Base-by-base conservation (phyloP, 768 basidiomycete species). In the Artomyces pyxidatus region DNA sequence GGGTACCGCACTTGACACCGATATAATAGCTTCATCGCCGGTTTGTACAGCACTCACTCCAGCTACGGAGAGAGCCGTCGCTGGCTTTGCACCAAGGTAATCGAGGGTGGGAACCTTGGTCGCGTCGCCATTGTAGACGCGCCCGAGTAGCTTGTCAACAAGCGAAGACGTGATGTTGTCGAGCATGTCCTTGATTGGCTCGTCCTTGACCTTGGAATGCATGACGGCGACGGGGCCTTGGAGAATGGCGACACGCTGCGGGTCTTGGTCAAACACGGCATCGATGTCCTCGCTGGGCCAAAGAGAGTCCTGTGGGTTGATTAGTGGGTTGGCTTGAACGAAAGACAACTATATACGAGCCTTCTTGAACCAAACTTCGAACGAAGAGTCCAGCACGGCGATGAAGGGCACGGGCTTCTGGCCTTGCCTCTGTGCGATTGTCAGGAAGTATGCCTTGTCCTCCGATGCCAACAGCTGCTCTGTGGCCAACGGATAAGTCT, bases 341-440 rank as follows among this genome's bases (percentile, higher is more conserved):
- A 10, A 19, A 42, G 17, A 48, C 42, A 21, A 42, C 38, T 29
- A 25, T 5, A 26, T 29, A 37, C 74, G 35, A 52, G 88, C 90
- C 85, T 99, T 99, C 78, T 99, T 98, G 74, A 99, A 98, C 96
- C 96, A 99, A 45, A 98, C 93, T 64, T 94, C 91, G 62, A 98
- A 98, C 57, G 69, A 82, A 19, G 84, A 81, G 63, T 97, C 94
- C 45, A 98, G 78, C 26, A 99, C 83, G 4, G 95, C 94, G 58
- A 99, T 96, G 74, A 97, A 99, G 0, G 96, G 96, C 6, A 85
- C 95, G 1, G 96, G 96, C 69, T 98, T 99, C 75, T 99, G 96
- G 3, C 92, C 93, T 11, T 91, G 89, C 42, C 96, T 80, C 67
- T 99, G 95, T 21, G 90, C 75, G 60, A 99, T 98, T 28, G 90